Conservation (phyloP, 2,329 filamentous ascomycete genomes). For the Tricladium varicosporioides region DNA sequence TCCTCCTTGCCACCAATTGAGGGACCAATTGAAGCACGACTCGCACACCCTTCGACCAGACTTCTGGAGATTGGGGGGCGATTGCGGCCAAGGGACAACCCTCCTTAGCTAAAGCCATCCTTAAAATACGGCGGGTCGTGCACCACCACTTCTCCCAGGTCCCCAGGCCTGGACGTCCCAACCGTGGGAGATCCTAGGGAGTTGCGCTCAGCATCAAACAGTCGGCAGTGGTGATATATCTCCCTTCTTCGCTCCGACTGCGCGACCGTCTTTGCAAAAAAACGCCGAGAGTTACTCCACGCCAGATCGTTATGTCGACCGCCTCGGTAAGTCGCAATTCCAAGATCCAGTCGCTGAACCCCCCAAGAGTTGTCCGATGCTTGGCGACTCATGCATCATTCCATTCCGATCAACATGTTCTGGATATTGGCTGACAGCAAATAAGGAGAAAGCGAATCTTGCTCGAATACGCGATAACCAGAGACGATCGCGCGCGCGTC, state of each 20-base stretch:
- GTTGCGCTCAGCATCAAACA: too few relatives aligned
- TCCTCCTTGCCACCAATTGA: too few relatives aligned
- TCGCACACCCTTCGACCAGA: too few relatives aligned
- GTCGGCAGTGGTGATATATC: too few relatives aligned
- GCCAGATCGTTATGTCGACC: not conserved
- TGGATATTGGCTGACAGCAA: not conserved
- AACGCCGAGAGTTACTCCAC: not conserved
- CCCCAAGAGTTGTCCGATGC: not conserved
- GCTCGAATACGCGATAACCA: conserved; percentile 75
- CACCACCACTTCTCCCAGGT: too few relatives aligned
- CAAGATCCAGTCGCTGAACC: not conserved
- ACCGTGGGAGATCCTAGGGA: too few relatives aligned
- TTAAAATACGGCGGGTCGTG: too few relatives aligned
- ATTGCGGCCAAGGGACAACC: too few relatives aligned
- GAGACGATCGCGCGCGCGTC: conserved; percentile 68
- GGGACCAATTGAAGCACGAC: too few relatives aligned
- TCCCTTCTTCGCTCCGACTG: not conserved
- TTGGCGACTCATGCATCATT: not conserved
- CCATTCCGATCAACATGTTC: not conserved
- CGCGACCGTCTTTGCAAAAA: not conserved
- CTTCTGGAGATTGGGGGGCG: too few relatives aligned
- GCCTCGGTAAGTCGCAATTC: not conserved
- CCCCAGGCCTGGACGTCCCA: too few relatives aligned
- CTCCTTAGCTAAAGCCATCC: too few relatives aligned
- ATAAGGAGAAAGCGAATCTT: conserved; percentile 34